These are phyloP conservation scores for Patellaria atrata DNA, from an alignment of 495 filamentous ascomycete genomes.

Conservation along the genomic window DNA sequence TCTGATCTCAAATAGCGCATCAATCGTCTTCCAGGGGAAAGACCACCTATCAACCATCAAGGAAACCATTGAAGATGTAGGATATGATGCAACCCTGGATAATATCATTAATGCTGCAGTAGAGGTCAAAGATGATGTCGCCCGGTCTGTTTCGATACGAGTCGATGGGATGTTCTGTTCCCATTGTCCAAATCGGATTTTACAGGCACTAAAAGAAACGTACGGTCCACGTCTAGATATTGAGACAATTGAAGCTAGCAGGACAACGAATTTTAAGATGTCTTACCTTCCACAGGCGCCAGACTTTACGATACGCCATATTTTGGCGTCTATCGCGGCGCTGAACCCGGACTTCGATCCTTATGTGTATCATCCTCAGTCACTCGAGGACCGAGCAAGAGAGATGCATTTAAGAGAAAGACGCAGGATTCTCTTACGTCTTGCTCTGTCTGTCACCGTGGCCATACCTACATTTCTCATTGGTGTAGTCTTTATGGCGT, in stretches of 20 bases:
- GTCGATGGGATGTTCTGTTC: constrained; percentile 82
- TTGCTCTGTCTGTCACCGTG: constrained; percentile 54
- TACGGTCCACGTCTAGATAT: constrained; percentile 36
- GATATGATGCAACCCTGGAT: constrained; percentile 58
- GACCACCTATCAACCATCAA: constrained; percentile 43
- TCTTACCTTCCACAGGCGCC: constrained; percentile 57
- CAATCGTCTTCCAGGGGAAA: constrained; percentile 24
- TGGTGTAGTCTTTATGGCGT: constrained; percentile 81
- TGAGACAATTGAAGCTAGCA: constrained; percentile 30
- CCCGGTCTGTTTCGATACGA: constrained; percentile 49
- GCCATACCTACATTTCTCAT: constrained; percentile 82
- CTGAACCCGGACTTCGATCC: constrained; percentile 49
- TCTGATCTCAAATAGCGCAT: constrained; percentile 49
- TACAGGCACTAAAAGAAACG: constrained; percentile 33
- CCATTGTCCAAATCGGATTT: constrained; percentile 58
- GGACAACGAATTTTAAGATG: constrained; percentile 52
- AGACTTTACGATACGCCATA: constrained; percentile 58
- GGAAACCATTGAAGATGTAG: constrained; percentile 62
- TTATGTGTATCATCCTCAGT: constrained; percentile 64
- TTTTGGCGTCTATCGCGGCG: constrained; percentile 50
- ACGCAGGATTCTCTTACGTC: constrained; percentile 32
- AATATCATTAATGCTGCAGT: constrained; percentile 23
- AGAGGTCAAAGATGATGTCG: constrained; percentile 22
- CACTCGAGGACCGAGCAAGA: constrained; percentile 71
- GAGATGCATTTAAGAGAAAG: constrained; percentile 31